Conservation (phyloP, 2,329 filamentous ascomycete species). For the Pyrenophora tritici-repentis region DNA sequence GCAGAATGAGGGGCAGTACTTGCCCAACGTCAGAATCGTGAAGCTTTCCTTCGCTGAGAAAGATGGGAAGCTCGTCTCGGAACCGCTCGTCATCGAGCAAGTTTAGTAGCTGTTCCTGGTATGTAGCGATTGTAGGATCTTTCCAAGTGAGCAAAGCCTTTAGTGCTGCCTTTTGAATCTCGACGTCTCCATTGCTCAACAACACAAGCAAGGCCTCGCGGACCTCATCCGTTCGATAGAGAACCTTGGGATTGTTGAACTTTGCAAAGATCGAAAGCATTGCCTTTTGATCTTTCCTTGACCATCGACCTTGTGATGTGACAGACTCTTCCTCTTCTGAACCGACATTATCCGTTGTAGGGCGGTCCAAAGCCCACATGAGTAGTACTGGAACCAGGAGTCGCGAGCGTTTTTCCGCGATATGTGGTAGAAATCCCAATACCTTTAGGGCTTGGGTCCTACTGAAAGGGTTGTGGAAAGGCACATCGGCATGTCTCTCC, state of each 20-base stretch:
- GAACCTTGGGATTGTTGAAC: constrained; percentile 82
- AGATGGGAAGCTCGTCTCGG: constrained; percentile 88
- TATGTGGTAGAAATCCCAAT: constrained; percentile 70
- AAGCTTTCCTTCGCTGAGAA: constrained; percentile 73
- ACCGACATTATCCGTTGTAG: constrained; percentile 5
- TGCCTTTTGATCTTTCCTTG: constrained; percentile 79
- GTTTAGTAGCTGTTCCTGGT: constrained; percentile 84
- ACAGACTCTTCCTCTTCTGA: constrained; percentile 12
- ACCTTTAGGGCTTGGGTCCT: constrained; percentile 81
- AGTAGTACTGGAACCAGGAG: constrained; percentile 84
- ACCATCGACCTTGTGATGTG: constrained; percentile 59
- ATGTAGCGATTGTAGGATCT: constrained; percentile 71
- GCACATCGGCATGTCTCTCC: constrained; percentile 62
- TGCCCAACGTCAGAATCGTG: constrained; percentile 71
- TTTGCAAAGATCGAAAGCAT: constrained; percentile 81
- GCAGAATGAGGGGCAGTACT: constrained; percentile 83
- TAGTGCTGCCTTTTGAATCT: constrained; percentile 83
- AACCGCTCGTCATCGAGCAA: constrained; percentile 90
- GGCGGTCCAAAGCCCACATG: constrained; percentile 64
- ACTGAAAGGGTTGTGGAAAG: constrained; percentile 60
- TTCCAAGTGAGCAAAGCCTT: constrained; percentile 92
- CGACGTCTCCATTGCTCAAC: constrained; percentile 84
- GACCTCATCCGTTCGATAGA: constrained; percentile 78
- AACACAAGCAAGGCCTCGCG: constrained; percentile 75
- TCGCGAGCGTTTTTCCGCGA: constrained; percentile 86